Evolutionary conservation across 805 yeast genomes (phyloP).

Genomic region (Debaryomyces castellii): DNA sequence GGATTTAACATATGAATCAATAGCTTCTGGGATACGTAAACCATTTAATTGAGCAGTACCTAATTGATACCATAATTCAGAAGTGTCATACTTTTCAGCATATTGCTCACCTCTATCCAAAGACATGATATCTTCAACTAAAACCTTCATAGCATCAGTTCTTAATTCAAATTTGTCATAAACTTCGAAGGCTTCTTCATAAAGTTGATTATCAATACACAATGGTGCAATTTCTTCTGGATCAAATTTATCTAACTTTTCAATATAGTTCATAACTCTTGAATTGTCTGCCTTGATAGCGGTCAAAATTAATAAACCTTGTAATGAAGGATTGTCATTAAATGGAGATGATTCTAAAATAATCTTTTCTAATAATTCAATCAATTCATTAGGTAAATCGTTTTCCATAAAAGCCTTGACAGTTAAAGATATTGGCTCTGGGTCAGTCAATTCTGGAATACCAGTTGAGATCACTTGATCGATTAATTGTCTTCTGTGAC

Average conservation of each 20-base stretch:
- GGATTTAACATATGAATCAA: conserved; percentile 88
- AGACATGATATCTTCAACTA: conserved; percentile 90
- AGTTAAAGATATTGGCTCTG: conserved; percentile 90
- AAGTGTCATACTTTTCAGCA: conserved; percentile 83
- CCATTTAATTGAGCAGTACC: conserved; percentile 97
- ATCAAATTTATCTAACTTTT: conserved; percentile 86
- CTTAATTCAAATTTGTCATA: conserved; percentile 81
- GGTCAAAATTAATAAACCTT: conserved; percentile 87
- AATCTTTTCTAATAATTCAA: conserved; percentile 93
- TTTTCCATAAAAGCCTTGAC: conserved; percentile 96
- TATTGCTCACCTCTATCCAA: conserved; percentile 92
- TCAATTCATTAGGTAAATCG: conserved; percentile 87
- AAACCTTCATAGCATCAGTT: conserved; percentile 79
- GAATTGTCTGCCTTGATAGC: conserved; percentile 94
- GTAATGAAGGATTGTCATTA: conserved; percentile 91
- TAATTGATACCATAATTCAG: conserved; percentile 90
- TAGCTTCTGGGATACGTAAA: conserved; percentile 85
- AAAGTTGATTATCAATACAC: conserved; percentile 82
- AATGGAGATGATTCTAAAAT: conserved; percentile 97
- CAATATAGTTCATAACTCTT: conserved; percentile 79
- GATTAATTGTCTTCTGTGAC: conserved; percentile 85
- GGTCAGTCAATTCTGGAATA: conserved; percentile 88
- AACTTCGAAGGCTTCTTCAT: conserved; percentile 93
- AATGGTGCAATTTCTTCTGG: conserved; percentile 92
- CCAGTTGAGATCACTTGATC: conserved; percentile 97